These are phyloP conservation scores for Cochlearia excelsa DNA, from an alignment of 345 rosid genomes.

Conservation along the genomic window DNA sequence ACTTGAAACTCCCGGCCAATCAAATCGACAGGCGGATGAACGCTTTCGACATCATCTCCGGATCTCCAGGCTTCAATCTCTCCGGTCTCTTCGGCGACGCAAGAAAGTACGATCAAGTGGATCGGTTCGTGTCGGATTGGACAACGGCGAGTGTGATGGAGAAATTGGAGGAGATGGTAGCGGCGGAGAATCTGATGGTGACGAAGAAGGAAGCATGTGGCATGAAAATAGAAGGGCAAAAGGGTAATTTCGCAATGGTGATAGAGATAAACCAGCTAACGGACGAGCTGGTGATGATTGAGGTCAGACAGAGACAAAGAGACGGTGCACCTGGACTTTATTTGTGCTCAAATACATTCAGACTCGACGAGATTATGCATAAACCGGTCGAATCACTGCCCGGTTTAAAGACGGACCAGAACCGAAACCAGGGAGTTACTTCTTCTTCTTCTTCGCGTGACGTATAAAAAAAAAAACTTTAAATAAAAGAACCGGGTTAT, in stretches of 20 bases:
- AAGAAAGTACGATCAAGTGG: constrained; percentile 36
- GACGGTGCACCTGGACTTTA: constrained; percentile 33
- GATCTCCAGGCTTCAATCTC: constrained; percentile 73
- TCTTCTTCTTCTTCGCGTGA: constrained; percentile 26
- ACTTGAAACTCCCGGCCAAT: constrained; percentile 34
- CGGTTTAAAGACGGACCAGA: constrained; percentile 16
- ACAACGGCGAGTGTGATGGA: constrained; percentile 46
- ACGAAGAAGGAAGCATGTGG: constrained; percentile 38
- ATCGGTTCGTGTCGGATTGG: constrained; percentile 54
- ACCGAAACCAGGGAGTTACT: constrained; percentile 11
- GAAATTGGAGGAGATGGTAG: constrained; percentile 44
- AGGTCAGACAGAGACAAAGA: constrained; percentile 42
- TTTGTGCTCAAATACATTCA: constrained; percentile 51
- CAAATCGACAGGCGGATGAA: constrained; percentile 40
- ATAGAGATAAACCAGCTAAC: constrained; percentile 58
- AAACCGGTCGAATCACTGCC: constrained; percentile 28
- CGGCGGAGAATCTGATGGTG: constrained; percentile 37
- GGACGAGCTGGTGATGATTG: constrained; percentile 58
- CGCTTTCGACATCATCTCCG: constrained; percentile 84
- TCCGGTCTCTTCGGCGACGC: constrained; percentile 53
- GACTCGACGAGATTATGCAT: constrained; percentile 39
- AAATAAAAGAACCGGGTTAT: constrained; percentile 6
- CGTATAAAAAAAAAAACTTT: neutral
- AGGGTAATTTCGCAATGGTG: constrained; percentile 45
- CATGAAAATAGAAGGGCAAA: constrained; percentile 50